phyloP scores from a whole-genome alignment of 352 stramenopile genomes.

The Phytophthora cryptogea region DNA sequence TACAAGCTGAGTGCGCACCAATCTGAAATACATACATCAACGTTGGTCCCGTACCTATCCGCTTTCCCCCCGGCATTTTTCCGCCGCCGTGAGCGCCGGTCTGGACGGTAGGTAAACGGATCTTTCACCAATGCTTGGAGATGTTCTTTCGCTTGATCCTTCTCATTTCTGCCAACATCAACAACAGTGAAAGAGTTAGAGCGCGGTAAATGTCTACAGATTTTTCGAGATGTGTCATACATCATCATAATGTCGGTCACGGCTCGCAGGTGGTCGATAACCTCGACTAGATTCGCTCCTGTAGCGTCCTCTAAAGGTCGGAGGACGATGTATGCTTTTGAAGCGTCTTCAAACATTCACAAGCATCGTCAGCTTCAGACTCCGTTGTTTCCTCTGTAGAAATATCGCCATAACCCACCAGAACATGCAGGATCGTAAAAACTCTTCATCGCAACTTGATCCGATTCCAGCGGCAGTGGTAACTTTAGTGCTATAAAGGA shows the following conservation, averaged over 20 bases:
- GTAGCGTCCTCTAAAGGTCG: constrained; percentile 34
- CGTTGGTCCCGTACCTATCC: constrained; percentile 19
- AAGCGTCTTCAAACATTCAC: constrained; percentile 29
- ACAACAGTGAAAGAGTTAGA: constrained; percentile 10
- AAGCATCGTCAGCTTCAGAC: neutral
- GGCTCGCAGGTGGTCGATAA: constrained; percentile 28
- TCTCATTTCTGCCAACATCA: constrained; percentile 24
- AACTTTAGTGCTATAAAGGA: constrained; percentile 34
- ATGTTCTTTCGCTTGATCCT: constrained; percentile 33
- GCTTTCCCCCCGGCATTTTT: constrained; percentile 12
- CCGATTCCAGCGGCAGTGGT: constrained; percentile 13
- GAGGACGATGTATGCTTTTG: constrained; percentile 42
- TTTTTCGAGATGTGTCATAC: constrained; percentile 8
- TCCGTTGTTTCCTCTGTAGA: neutral
- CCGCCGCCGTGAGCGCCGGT: constrained; percentile 5
- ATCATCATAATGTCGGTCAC: constrained; percentile 17
- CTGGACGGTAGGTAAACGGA: constrained; percentile 22
- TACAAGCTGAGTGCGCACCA: constrained; percentile 4
- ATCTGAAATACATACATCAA: neutral
- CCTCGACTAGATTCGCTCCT: constrained; percentile 18
- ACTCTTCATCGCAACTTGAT: constrained; percentile 19
- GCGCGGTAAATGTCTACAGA: neutral
- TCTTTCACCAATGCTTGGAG: constrained; percentile 32
- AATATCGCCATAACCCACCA: constrained; percentile 12
- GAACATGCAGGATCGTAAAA: constrained; percentile 34